phyloP scores from a whole-genome alignment of 2,329 filamentous ascomycete species.

The Sporothrix protearum region DNA sequence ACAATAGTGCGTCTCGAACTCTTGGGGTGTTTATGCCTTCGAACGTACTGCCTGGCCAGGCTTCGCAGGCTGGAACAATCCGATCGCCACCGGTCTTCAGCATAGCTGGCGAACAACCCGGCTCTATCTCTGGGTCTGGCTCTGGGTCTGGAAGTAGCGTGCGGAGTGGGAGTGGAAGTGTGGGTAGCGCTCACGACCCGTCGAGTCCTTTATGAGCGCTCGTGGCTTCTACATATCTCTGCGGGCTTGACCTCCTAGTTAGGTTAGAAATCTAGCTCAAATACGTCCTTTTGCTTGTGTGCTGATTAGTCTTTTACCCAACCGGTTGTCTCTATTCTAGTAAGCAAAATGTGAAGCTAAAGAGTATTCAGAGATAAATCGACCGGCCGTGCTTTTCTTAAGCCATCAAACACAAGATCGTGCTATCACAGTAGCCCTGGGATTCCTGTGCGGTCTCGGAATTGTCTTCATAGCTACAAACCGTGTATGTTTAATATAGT shows the following conservation, averaged over 20 bases:
- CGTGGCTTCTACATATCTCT: neutral
- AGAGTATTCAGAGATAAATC: neutral
- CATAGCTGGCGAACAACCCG: conserved; percentile 28
- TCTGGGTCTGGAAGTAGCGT: conserved; percentile 38
- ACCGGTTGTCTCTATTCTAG: neutral
- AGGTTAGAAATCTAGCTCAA: neutral
- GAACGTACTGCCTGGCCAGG: conserved; percentile 20
- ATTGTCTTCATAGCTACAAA: too few relatives aligned
- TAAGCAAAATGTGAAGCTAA: too few relatives aligned
- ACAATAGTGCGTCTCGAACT: conserved; percentile 23
- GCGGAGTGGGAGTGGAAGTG: conserved; percentile 46
- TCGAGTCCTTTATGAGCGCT: conserved; percentile 44
- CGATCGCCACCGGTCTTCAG: conserved; percentile 29
- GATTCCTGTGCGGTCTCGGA: neutral
- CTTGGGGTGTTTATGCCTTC: neutral
- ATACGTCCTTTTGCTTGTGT: neutral
- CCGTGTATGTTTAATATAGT: too few relatives aligned
- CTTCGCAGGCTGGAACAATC: conserved; percentile 25
- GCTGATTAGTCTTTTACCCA: neutral
- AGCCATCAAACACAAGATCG: too few relatives aligned
- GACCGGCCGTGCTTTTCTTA: neutral
- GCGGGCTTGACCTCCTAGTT: neutral
- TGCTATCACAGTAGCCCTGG: too few relatives aligned
- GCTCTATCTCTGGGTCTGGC: conserved; percentile 32
- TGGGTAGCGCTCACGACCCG: conserved; percentile 49